phyloP scores from a whole-genome alignment of 805 yeast genomes.

The Kuraishia ogatae region DNA sequence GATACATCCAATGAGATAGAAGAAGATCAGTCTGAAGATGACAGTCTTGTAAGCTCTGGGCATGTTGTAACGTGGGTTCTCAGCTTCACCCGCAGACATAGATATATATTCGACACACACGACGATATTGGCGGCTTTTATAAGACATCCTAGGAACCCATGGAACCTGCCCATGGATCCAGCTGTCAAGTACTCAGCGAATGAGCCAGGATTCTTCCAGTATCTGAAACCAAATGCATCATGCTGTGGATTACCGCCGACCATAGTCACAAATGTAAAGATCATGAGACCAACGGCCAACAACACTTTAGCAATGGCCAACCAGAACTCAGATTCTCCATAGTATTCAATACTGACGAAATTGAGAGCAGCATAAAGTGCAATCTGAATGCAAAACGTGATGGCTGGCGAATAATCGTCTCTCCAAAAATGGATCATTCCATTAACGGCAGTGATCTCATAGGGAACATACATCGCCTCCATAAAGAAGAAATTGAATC shows the following conservation, averaged over 20 bases:
- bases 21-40: constrained; percentile 32
- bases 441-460: constrained; percentile 38
- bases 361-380: constrained; percentile 30
- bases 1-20: constrained; percentile 39
- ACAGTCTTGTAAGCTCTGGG: constrained; percentile 41
- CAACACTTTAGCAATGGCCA: constrained; percentile 32
- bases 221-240: constrained; percentile 28
- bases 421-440: constrained; percentile 39
- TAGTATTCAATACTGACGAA: constrained; percentile 16
- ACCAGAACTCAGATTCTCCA: constrained; percentile 42
- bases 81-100: constrained; percentile 37
- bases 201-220: constrained; percentile 18
- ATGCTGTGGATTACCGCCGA: constrained; percentile 41
- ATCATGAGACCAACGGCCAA: constrained; percentile 34
- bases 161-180: constrained; percentile 40
- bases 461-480: constrained; percentile 40
- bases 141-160: constrained; percentile 33
- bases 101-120: constrained; percentile 44
- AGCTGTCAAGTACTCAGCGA: constrained; percentile 26
- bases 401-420: constrained; percentile 39
- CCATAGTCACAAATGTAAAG: constrained; percentile 39
- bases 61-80: constrained; percentile 37
- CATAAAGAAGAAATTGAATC: constrained; percentile 42
- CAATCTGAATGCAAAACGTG: constrained; percentile 33
- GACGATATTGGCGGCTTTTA: constrained; percentile 32